Base-by-base conservation (phyloP, 257 asterid genomes). In the Solanum paucissectum region DNA sequence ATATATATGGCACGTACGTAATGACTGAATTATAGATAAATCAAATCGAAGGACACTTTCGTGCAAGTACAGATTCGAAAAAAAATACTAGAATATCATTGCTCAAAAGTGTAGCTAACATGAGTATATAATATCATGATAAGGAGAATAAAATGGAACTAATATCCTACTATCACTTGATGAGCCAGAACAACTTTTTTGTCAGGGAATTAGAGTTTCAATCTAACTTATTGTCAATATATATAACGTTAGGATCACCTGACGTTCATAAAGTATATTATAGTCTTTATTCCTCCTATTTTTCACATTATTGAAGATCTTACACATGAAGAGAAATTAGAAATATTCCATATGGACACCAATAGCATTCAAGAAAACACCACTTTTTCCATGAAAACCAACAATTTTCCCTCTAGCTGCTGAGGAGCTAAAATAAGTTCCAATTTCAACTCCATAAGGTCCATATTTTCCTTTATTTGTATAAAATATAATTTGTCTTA, bases 321-420 rank as follows among this genome's bases (percentile, higher is more conserved):
- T 60, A 9, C 3, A 2, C 32, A n/a, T n/a, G 32, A 62, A 3
- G 10, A 29, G 9, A 2, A 73, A 33, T 79, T 49, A 82, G 69
- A 82, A 82, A 83, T 83, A 87, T 27, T 79, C 84, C 88, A 88
- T 71, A 33, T 88, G 88, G 23, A 88, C 87, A 20, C 88, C 90
- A 5, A 86, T 25, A 2, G 90, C 77, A 36, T 85, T 77, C 87
- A 88, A 38, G 55, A 18, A 79, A 20, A 29, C 20, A 68, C 76
- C 87, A 77, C 82, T 34, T 25, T 21, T 86, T 5, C 88, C 90
- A 40, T 68, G 88, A 79, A 86, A 88, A 3, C 88, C 90, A 9
- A 86, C 66, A n/a, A 88, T 84, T 3, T 77, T 36, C 11, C 87
- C 90, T 27, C 84, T 58, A 66, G 52, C 42, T 7, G 88, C 62